These are phyloP conservation scores for Boletus reticuloceps DNA, from an alignment of 768 basidiomycete genomes.

Conservation along the genomic window DNA sequence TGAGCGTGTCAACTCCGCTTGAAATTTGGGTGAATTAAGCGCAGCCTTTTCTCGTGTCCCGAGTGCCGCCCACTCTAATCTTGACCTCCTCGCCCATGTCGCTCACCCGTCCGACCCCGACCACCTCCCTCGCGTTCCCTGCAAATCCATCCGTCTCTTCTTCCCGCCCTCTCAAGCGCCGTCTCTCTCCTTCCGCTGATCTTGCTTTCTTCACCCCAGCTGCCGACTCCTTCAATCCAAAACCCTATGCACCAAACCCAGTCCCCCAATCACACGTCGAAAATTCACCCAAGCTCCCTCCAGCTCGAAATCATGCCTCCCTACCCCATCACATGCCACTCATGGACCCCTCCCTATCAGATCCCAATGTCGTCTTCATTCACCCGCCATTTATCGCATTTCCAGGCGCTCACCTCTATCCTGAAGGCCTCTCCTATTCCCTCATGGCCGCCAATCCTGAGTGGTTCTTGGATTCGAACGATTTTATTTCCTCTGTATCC, in stretches of 20 bases:
- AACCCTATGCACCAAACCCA: conserved; percentile 52
- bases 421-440: conserved; percentile 69
- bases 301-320: conserved; percentile 30
- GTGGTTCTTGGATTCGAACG: conserved; percentile 73
- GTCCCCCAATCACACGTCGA: conserved; percentile 18
- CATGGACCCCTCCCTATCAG: conserved; percentile 68
- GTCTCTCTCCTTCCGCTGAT: conserved; percentile 43
- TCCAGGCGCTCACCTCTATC: conserved; percentile 56
- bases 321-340: conserved; percentile 48
- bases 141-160: conserved; percentile 20
- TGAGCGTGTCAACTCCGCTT: conserved; percentile 44
- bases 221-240: conserved; percentile 62
- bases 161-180: conserved; percentile 46
- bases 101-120: conserved; percentile 3
- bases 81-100: conserved; percentile 16
- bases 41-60: conserved; percentile 15
- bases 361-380: conserved; percentile 65
- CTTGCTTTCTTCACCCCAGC: conserved; percentile 63
- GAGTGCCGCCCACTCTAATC: background rate
- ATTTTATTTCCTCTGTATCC: conserved; percentile 52
- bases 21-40: conserved; percentile 34
- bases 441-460: conserved; percentile 72
- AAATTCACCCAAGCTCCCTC: conserved; percentile 25
- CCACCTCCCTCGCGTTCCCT: conserved; percentile 22
- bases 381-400: conserved; percentile 72